Base-by-base conservation (phyloP, 1,284 basidiomycete species). In the Peniophora sp. region DNA sequence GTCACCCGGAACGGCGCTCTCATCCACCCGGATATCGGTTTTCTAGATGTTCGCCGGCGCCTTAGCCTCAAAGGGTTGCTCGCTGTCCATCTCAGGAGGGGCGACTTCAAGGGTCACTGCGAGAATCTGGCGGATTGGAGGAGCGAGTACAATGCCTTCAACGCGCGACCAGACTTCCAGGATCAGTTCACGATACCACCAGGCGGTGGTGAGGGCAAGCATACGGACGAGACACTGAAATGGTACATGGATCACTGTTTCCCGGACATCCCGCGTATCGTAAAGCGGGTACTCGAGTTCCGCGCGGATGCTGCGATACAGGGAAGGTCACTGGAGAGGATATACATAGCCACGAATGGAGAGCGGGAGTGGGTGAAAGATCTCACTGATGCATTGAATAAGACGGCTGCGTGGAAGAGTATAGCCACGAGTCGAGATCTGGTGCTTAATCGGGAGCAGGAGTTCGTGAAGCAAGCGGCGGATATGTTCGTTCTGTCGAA, bases 41-140 rank as follows among this genome's bases (percentile, higher is more conserved):
- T 56, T n/a, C 51, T 47, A 57, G 54, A 52, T 56, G 50, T 55
- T 56, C 50, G 39, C 57, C 43, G 59, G 15, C 11, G 43, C 23
- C 10, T 15, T 20, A 9, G 9, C 8, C 43, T 45, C 18, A 14
- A 15, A 9, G 43, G 43, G 3, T 20, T 45, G n/a, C 43, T 45
- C n/a, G 43, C 43, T 3, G n/a, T 88, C 9, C 85, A 88, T 58
- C 66, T 87, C 47, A 76, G 85, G 0, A 70, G 82, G 1, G 85
- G 85, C 8, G 85, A 88, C 62, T 88, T 78, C 62, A 68, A 61
- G 32, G 69, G 75, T 0, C 83, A 85, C 60, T 88, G 85, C 58
- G 64, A 68, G 5, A 70, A 76, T 52, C 71, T 85, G 35, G 75
- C 75, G 1, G 58, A 64, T 3, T 83, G 76, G 76, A 61, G 64